Conservation (phyloP, 371 early-diverging fungal species). For the Cokeromyces recurvatus region DNA sequence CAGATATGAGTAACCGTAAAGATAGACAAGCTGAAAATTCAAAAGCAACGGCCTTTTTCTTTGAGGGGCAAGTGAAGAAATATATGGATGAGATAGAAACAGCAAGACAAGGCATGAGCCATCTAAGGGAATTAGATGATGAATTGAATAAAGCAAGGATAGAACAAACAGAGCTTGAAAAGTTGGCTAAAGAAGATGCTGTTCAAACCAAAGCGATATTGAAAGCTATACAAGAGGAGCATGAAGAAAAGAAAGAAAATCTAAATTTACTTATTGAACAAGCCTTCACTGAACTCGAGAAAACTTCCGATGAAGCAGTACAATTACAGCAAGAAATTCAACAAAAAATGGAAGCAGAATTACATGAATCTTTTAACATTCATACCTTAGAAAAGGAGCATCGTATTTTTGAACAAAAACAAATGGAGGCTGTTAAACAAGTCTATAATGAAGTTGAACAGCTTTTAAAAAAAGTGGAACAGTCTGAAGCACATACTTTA, state of each 20-base stretch:
- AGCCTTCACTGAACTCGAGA: slow-evolving; percentile 37
- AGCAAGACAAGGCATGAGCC: slow-evolving; percentile 44
- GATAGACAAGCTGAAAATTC: slow-evolving; percentile 50
- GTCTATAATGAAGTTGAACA: slow-evolving; percentile 30
- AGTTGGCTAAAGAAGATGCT: slow-evolving; percentile 28
- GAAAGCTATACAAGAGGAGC: slow-evolving; percentile 23
- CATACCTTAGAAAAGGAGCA: slow-evolving; percentile 28
- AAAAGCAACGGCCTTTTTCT: slow-evolving; percentile 49
- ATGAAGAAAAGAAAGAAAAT: slow-evolving; percentile 27
- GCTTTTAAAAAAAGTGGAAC: slow-evolving; percentile 18
- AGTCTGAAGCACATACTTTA: slow-evolving; percentile 24
- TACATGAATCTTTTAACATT: slow-evolving; percentile 20
- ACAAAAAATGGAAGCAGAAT: slow-evolving; percentile 26
- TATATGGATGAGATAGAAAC: slow-evolving; percentile 49
- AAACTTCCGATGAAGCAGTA: slow-evolving; percentile 24
- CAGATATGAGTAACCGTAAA: slow-evolving; percentile 49
- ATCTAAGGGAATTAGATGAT: slow-evolving; percentile 41
- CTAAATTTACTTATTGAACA: slow-evolving; percentile 26
- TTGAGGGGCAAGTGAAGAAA: slow-evolving; percentile 49
- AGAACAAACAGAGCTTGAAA: slow-evolving; percentile 33
- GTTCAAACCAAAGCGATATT: slow-evolving; percentile 24
- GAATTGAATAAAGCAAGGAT: slow-evolving; percentile 37
- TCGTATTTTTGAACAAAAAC: slow-evolving; percentile 20
- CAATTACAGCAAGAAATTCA: slow-evolving; percentile 36
- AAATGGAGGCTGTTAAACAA: slow-evolving; percentile 25